These are phyloP conservation scores for Aspergillus aculeatinus DNA, from an alignment of 2,329 filamentous ascomycete species.

Conservation along the genomic window DNA sequence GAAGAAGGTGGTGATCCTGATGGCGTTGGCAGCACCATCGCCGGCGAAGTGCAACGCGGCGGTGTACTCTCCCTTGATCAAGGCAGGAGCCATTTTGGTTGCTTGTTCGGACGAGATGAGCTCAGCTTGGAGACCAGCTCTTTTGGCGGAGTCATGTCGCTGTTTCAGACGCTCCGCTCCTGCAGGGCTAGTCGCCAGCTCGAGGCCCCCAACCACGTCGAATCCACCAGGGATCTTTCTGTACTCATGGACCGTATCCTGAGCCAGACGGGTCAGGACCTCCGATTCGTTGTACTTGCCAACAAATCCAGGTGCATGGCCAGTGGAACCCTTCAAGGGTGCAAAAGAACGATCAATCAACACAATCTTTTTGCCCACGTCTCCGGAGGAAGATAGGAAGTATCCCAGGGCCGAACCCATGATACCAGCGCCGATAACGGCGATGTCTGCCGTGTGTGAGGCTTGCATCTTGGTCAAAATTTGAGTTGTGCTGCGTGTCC, in stretches of 20 bases:
- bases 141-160: conserved; percentile 21
- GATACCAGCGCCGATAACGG: conserved; percentile 35
- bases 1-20: conserved; percentile 26
- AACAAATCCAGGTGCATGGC: conserved; percentile 36
- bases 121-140: conserved; percentile 25
- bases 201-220: conserved; percentile 28
- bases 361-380: conserved; percentile 17
- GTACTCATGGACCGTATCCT: conserved; percentile 32
- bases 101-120: conserved; percentile 25
- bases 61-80: conserved; percentile 25
- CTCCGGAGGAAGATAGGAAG: conserved; percentile 26
- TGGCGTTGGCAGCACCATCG: conserved; percentile 30
- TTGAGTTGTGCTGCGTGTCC: not conserved
- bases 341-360: conserved; percentile 30
- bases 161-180: conserved; percentile 20
- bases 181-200: conserved; percentile 23
- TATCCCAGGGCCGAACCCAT: conserved; percentile 36
- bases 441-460: conserved; percentile 14
- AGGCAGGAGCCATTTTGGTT: conserved; percentile 26
- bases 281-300: conserved; percentile 37
- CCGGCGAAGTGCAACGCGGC: conserved; percentile 26
- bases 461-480: not conserved
- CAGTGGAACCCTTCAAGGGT: conserved; percentile 31
- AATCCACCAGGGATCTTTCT: conserved; percentile 28
- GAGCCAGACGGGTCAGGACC: conserved; percentile 31